Base-by-base conservation (phyloP, 805 yeast genomes). In the Alloascoidea africana region DNA sequence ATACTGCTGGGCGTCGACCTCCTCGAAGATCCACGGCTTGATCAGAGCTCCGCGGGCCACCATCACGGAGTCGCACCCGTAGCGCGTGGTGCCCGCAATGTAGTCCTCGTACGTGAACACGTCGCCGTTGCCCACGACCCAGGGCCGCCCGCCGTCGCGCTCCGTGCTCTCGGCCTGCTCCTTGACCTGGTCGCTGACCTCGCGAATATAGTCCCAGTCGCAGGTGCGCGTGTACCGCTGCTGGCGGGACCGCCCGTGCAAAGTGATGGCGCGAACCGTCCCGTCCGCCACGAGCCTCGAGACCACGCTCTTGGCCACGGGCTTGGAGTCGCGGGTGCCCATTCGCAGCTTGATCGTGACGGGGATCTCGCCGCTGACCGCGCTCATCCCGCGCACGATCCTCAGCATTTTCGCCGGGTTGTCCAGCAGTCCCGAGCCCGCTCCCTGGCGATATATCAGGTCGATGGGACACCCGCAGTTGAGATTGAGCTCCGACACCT, bases 391-490 rank as follows among this genome's bases (percentile, higher is more conserved):
- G 49, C 81, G 77, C 36, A 89, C 60, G 49, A 86, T 76, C 45
- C 94, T 68, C 33, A 80, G 53, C 58, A 87, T 59, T 50, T 83
- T 73, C 2, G 93, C 77, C 5, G 94, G 93, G 49, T 82, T 85
- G 44, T 86, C 96, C 66, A 91, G 61, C 39, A 91, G 66, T 0
- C 95, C 97, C 27, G 93, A 76, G 2, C 99, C 99, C 43, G 94
- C 93, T 32, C 99, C 99, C 53, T 82, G 85, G 46, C 89, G 73
- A 56, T 77, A 91, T n/a, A 91, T 63, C 48, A 91, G 66, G 54
- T 93, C 98, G 46, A 91, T 91, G 13, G 99, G 99, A 56, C 99
- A 91, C 2, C 99, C 99, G 52, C 94, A 80, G 59, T 91, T 91
- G 50, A 91, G 68, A 54, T 91, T 91, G 45, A 91, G 63, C 52